Evolutionary conservation across 2,329 filamentous ascomycete genomes (phyloP).

Genomic region (Chrysosporium queenslandicum): DNA sequence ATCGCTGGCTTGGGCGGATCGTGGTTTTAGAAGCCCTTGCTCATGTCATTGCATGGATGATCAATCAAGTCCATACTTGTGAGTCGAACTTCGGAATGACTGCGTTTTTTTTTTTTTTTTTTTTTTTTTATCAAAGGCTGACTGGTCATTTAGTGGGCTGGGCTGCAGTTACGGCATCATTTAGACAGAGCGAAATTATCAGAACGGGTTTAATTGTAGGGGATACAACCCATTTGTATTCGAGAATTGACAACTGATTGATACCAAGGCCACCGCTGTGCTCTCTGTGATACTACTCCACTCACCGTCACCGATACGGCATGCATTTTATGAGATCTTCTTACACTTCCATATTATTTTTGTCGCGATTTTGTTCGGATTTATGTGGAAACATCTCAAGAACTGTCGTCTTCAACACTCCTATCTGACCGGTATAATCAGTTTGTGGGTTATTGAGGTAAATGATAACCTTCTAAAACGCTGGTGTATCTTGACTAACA

Average conservation of each 20-base stretch:
- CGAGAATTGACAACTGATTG: slow-evolving; percentile 15
- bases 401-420: slow-evolving; percentile 55
- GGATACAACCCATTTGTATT: slow-evolving; percentile 25
- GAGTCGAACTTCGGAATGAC: slow-evolving; percentile 47
- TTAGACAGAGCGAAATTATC: slow-evolving; percentile 30
- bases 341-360: slow-evolving; percentile 74
- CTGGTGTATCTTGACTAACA: slow-evolving; percentile 13
- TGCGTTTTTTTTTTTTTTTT: slow-evolving; percentile 27
- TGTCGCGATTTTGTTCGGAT: slow-evolving; percentile 56
- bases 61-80: slow-evolving; percentile 50
- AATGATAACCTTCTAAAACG: slow-evolving; percentile 1
- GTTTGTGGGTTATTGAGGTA: slow-evolving; percentile 65
- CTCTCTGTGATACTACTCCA: slow-evolving; percentile 59
- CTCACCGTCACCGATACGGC: slow-evolving; percentile 69
- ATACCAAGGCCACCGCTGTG: slow-evolving; percentile 36
- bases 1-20: slow-evolving; percentile 66
- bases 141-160: slow-evolving; percentile 26
- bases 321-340: slow-evolving; percentile 97
- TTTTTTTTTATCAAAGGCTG: too few relatives aligned
- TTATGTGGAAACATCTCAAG: slow-evolving; percentile 70
- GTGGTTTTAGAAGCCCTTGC: slow-evolving; percentile 58
- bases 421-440: slow-evolving; percentile 63
- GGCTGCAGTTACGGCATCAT: slow-evolving; percentile 24
- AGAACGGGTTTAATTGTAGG: slow-evolving; percentile 38
- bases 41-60: slow-evolving; percentile 63